Conservation (phyloP, 257 asterid species). For the Penstemon newberryi region DNA sequence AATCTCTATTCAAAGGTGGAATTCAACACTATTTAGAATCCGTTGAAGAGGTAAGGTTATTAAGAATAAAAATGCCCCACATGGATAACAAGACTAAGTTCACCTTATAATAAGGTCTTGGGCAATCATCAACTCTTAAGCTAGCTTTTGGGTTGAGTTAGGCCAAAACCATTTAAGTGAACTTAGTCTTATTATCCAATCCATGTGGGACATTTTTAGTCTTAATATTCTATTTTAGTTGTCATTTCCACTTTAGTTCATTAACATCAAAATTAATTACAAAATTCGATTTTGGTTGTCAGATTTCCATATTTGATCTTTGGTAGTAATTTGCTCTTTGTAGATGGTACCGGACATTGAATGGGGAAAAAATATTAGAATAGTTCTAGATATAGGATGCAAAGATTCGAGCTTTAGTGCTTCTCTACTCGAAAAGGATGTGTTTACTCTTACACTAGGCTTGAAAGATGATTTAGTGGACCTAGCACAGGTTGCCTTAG, state of each 20-base stretch:
- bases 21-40: constrained; percentile 80
- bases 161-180: no score
- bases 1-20: constrained; percentile 64
- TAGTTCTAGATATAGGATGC: constrained; percentile 86
- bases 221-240: no score
- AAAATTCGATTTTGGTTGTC: constrained; percentile 11
- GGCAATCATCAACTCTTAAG: no score
- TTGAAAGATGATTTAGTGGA: constrained; percentile 85
- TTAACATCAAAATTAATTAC: constrained; percentile 16
- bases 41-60: constrained; percentile 71
- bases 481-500: constrained; percentile 83
- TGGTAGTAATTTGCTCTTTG: constrained; percentile 33
- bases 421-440: constrained; percentile 71
- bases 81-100: no score
- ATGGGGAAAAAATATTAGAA: constrained; percentile 92
- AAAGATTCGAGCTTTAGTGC: constrained; percentile 82
- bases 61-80: no score
- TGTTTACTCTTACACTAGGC: constrained; percentile 75
- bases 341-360: constrained; percentile 98
- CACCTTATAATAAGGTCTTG: no score
- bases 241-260: no score
- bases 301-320: constrained; percentile 23
- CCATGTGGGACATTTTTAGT: no score
- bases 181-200: no score
- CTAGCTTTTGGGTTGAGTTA: no score